Evolutionary conservation across 106 monocot species (phyloP).

Genomic region (Narthecium ossifragum): DNA sequence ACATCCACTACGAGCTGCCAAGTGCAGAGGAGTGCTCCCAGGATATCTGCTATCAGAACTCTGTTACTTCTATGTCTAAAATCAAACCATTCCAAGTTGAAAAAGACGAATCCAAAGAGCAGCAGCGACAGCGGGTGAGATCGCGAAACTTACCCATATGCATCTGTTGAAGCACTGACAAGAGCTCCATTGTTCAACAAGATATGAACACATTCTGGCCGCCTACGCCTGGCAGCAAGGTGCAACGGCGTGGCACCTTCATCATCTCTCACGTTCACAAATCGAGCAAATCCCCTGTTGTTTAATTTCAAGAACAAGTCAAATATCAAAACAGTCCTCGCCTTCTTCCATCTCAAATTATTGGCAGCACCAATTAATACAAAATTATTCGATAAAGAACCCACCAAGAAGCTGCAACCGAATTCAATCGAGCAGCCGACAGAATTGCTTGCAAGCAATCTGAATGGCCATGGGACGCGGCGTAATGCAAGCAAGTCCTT

Average conservation of each 20-base stretch:
- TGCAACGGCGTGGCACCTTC: conserved; percentile 90
- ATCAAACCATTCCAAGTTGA: too few species aligned
- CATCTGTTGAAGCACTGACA: conserved; percentile 62
- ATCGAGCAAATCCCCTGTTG: conserved; percentile 87
- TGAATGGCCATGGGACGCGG: conserved; percentile 77
- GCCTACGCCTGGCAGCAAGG: conserved; percentile 67
- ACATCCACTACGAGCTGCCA: conserved; percentile 33
- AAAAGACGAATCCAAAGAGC: too few species aligned
- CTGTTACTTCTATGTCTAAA: too few species aligned
- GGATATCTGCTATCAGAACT: conserved; percentile 12
- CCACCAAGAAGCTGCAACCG: conserved; percentile 76
- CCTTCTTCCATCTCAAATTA: background rate
- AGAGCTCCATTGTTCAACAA: conserved; percentile 87
- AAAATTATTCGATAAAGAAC: too few species aligned
- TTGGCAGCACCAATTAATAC: background rate
- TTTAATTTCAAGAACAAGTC: background rate
- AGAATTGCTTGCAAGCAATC: conserved; percentile 81
- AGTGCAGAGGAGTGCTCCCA: conserved; percentile 35
- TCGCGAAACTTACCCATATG: conserved; percentile 79
- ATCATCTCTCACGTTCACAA: conserved; percentile 85
- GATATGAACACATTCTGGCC: conserved; percentile 49
- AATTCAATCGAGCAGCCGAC: conserved; percentile 48
- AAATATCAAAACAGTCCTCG: background rate
- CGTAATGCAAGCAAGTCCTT: conserved; percentile 88
- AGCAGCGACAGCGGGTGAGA: too few species aligned